Percentiles rank a stretch among this genome's conserved stretches.
phyloP scores from a whole-genome alignment of 1,284 basidiomycete genomes.

The Volvariella surrecta region DNA sequence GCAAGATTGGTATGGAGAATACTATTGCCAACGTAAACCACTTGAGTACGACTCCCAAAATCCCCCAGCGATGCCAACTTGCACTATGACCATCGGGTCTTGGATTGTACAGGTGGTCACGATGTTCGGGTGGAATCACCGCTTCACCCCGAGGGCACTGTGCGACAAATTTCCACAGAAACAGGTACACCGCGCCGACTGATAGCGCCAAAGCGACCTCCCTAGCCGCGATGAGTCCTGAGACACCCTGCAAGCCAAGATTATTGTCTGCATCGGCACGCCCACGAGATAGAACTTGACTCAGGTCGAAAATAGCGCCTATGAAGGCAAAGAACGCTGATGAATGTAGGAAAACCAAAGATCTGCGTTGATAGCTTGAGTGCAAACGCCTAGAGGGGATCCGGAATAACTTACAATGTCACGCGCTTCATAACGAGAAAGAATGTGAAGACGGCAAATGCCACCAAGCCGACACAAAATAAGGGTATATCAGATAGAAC shows the following conservation, averaged over 20 bases:
- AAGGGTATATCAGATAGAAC: constrained; percentile 62
- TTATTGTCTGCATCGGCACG: constrained; percentile 13
- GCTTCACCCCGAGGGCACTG: constrained; percentile 41
- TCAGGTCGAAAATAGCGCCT: constrained; percentile 59
- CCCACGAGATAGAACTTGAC: constrained; percentile 41
- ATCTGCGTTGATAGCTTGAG: not conserved
- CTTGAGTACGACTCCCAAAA: constrained; percentile 42
- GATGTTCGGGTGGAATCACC: constrained; percentile 11
- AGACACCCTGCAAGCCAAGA: constrained; percentile 21
- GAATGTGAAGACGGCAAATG: constrained; percentile 56
- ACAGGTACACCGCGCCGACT: constrained; percentile 50
- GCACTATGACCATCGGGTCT: constrained; percentile 35
- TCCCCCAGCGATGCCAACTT: constrained; percentile 57
- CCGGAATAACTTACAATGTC: constrained; percentile 38
- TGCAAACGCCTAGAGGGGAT: not conserved
- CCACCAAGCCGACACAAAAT: constrained; percentile 56
- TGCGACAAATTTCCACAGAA: constrained; percentile 59
- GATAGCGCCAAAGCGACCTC: constrained; percentile 55
- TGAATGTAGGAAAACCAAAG: constrained; percentile 35
- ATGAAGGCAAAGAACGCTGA: constrained; percentile 52
- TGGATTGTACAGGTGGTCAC: constrained; percentile 1
- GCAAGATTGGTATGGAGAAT: constrained; percentile 41
- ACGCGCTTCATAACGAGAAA: constrained; percentile 50
- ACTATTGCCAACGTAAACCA: constrained; percentile 37
- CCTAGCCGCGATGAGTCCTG: constrained; percentile 39